A percentile compares a stretch with the other conserved stretches of the same genome.
Conservation (phyloP, 805 yeast species). For the Henningerozyma blattae region DNA sequence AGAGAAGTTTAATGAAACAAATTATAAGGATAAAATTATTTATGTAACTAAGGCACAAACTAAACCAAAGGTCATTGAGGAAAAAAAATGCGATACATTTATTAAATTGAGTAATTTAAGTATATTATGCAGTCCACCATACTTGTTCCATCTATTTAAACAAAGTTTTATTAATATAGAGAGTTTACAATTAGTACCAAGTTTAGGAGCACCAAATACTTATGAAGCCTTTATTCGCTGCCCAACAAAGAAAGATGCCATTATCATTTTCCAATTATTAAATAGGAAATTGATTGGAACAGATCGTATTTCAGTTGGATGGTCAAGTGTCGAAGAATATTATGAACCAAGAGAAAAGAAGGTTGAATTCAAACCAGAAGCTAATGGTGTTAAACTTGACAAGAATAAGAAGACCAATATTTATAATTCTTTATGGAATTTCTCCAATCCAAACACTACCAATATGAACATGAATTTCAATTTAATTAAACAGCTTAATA, state of each 20-base stretch:
- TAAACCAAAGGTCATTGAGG: background rate
- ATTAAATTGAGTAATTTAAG: constrained; percentile 18
- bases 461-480: background rate
- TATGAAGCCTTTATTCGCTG: constrained; percentile 13
- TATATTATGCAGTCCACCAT: constrained; percentile 1
- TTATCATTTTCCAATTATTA: constrained; percentile 10
- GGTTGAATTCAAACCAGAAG: background rate
- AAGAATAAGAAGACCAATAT: background rate
- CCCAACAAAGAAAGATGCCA: constrained; percentile 11
- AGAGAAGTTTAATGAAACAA: constrained; percentile 18
- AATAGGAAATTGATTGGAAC: constrained; percentile 20
- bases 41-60: constrained; percentile 15
- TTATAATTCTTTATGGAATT: background rate
- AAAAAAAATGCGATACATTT: constrained; percentile 2
- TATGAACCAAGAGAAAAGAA: background rate
- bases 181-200: constrained; percentile 13
- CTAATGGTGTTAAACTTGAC: too few relatives aligned
- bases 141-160: background rate
- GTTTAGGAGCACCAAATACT: background rate
- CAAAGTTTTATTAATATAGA: background rate
- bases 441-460: background rate
- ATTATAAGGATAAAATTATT: constrained; percentile 18
- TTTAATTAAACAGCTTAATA: background rate
- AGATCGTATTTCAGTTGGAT: constrained; percentile 12
- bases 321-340: constrained; percentile 4